Percentiles rank a stretch among this genome's conserved stretches.
Evolutionary conservation across 345 rosid genomes (phyloP).

Genomic region (Dipteronia sinensis): DNA sequence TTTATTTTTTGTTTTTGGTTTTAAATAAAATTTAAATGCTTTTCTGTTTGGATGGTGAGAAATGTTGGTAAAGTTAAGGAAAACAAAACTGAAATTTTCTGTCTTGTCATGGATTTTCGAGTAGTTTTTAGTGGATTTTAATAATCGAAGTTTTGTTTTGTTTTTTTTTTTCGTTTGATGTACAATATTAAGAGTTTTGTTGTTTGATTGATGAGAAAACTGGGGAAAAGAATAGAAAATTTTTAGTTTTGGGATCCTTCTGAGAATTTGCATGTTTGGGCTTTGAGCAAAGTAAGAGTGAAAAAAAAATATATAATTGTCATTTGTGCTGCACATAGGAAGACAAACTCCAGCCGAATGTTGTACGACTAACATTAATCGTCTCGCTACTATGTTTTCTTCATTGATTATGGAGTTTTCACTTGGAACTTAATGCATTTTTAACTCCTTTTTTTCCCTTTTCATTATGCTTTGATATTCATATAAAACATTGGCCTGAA

Average conservation of each 20-base stretch:
- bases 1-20: slow-evolving; percentile 17
- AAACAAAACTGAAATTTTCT: background rate
- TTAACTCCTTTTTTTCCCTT: background rate
- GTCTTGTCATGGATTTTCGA: too few relatives aligned
- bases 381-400: background rate
- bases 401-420: background rate
- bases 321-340: background rate
- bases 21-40: background rate
- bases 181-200: background rate
- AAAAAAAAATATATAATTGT: background rate
- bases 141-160: background rate
- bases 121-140: too few relatives aligned
- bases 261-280: background rate
- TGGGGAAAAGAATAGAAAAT: background rate
- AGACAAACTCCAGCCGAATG: background rate
- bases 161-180: background rate
- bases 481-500: background rate
- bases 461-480: background rate
- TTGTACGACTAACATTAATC: background rate
- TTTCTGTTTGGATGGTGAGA: slow-evolving; percentile 2
- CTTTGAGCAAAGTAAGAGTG: background rate
- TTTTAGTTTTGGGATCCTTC: background rate
- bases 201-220: background rate
- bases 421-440: too few relatives aligned
- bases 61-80: background rate